phyloP scores from a whole-genome alignment of 2,329 filamentous ascomycete genomes.

The Pseudogymnoascus sp. region DNA sequence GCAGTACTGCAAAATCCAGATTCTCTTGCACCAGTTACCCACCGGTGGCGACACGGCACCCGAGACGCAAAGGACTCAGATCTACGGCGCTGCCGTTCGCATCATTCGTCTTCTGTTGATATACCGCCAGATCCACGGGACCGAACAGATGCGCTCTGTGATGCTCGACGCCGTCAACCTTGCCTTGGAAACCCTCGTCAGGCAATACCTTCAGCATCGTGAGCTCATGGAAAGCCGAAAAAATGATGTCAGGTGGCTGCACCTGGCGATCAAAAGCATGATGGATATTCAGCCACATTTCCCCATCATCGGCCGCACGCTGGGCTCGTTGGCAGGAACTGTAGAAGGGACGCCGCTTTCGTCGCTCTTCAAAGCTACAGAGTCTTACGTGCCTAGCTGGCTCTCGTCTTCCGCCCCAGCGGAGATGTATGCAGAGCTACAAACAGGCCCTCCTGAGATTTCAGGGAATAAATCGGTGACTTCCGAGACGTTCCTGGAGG shows the following conservation, averaged over 20 bases:
- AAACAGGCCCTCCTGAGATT: background rate
- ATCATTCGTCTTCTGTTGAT: conserved; percentile 8
- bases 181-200: background rate
- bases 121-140: conserved; percentile 5
- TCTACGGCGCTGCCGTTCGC: background rate
- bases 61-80: background rate
- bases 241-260: background rate
- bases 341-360: background rate
- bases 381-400: background rate
- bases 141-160: background rate
- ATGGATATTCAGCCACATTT: conserved; percentile 4
- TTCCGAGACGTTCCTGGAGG: background rate
- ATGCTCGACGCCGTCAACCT: conserved; percentile 8
- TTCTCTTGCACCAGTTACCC: background rate
- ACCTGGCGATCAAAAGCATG: conserved; percentile 5
- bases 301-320: conserved; percentile 7
- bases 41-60: background rate
- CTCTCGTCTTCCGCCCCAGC: background rate
- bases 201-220: background rate
- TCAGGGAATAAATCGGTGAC: background rate
- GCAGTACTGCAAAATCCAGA: conserved; percentile 12
- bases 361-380: background rate
- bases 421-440: background rate
- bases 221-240: background rate
- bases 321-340: background rate